Percentiles rank a stretch among this genome's conserved stretches.
Conservation (phyloP, 1,284 basidiomycete species). For the Rhodotorula sp. region DNA sequence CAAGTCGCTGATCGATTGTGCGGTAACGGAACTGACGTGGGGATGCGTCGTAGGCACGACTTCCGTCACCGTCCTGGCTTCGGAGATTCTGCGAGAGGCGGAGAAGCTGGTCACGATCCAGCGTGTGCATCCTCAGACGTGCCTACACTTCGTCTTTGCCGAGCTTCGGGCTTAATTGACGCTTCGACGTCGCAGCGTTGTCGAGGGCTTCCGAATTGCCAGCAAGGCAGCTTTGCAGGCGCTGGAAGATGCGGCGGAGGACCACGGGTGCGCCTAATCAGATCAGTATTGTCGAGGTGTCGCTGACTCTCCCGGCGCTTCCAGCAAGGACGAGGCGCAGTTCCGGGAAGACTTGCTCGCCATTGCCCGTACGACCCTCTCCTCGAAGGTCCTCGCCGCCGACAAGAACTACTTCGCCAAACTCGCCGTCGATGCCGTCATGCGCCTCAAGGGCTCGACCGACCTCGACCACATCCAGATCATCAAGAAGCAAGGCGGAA, state of each 20-base stretch:
- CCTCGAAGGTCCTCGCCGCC: constrained; percentile 92
- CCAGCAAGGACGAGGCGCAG: constrained; percentile 65
- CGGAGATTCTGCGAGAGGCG: constrained; percentile 89
- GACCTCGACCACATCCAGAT: constrained; percentile 99
- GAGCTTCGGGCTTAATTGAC: not conserved
- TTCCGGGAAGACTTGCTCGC: constrained; percentile 93
- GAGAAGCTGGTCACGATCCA: constrained; percentile 85
- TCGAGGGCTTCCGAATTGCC: constrained; percentile 96
- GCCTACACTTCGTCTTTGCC: not conserved
- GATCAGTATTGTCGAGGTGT: too few relatives aligned
- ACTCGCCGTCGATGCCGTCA: constrained; percentile 93
- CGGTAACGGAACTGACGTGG: not conserved
- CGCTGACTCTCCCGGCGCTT: not conserved
- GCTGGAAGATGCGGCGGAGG: constrained; percentile 74
- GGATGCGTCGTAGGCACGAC: constrained; percentile 60
- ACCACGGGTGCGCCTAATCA: constrained; percentile 66
- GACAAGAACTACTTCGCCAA: constrained; percentile 99
- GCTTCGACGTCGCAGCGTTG: constrained; percentile 55
- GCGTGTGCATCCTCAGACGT: constrained; percentile 96
- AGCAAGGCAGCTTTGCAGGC: constrained; percentile 80
- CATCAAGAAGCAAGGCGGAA: constrained; percentile 99
- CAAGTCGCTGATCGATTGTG: not conserved
- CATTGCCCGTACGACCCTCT: constrained; percentile 93
- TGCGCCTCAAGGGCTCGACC: constrained; percentile 90
- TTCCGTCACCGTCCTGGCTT: constrained; percentile 79